phyloP scores from a whole-genome alignment of 2,329 filamentous ascomycete genomes.

The Exserohilum rostratum region DNA sequence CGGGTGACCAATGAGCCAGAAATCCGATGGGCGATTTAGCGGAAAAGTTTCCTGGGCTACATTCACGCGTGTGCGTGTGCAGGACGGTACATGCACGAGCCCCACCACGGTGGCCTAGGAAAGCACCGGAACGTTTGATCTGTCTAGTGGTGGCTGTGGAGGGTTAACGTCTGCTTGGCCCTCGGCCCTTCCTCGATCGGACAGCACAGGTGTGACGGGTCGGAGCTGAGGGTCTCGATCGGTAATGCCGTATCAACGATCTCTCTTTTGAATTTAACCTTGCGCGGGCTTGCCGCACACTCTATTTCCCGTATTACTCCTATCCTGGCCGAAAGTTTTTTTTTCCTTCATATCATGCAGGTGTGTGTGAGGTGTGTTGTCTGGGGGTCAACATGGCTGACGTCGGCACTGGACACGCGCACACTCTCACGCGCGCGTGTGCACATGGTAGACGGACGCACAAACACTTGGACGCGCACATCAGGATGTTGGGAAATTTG shows the following conservation, averaged over 20 bases:
- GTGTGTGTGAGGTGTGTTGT: too few relatives aligned
- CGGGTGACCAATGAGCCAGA: too few relatives aligned
- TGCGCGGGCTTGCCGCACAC: background rate
- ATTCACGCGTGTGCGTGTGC: too few relatives aligned
- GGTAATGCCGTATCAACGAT: background rate
- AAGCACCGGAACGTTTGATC: too few relatives aligned
- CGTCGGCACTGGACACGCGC: background rate
- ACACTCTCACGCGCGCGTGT: too few relatives aligned
- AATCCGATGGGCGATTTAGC: too few relatives aligned
- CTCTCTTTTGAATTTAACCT: background rate
- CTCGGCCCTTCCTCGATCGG: background rate
- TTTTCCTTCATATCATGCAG: too few relatives aligned
- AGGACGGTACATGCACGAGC: too few relatives aligned
- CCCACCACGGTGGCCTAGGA: too few relatives aligned
- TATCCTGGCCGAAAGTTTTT: background rate
- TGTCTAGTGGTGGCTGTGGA: too few relatives aligned
- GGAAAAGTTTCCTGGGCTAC: too few relatives aligned
- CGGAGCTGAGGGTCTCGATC: background rate
- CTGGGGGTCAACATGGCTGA: background rate
- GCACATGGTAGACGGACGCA: background rate
- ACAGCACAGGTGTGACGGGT: background rate
- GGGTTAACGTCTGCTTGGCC: too few relatives aligned
- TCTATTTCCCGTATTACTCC: background rate
- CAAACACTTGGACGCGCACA: background rate
- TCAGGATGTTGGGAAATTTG: background rate